Conservation (phyloP, 345 rosid species). For the Excoecaria cochinchinensis region DNA sequence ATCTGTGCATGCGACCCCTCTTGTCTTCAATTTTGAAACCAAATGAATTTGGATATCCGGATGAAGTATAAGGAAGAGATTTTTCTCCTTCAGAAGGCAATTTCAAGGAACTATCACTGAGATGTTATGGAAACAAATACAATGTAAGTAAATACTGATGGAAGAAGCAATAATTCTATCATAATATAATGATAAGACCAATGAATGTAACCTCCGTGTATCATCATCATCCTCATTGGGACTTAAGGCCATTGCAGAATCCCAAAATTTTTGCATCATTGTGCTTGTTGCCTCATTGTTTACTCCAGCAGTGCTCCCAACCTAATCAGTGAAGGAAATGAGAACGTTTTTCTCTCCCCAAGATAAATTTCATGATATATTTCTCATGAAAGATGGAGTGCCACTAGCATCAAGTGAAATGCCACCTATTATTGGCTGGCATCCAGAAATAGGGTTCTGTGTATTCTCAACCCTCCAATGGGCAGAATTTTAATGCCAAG, state of each 20-base stretch:
- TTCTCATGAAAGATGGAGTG: background rate
- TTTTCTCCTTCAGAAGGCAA: conserved; percentile 69
- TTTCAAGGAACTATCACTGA: conserved; percentile 87
- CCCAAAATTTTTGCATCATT: conserved; percentile 99
- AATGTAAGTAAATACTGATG: conserved; percentile 15
- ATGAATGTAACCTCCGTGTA: conserved; percentile 55
- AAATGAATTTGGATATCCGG: conserved; percentile 43
- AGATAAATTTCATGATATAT: background rate
- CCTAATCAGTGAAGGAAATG: conserved; percentile 41
- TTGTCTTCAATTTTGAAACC: conserved; percentile 85
- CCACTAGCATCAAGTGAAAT: background rate
- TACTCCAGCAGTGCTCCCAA: conserved; percentile 66
- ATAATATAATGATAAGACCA: conserved; percentile 8
- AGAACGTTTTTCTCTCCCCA: background rate
- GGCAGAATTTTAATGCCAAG: background rate
- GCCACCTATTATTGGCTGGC: background rate
- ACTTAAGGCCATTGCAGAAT: conserved; percentile 84
- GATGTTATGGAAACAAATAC: conserved; percentile 17
- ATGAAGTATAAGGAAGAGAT: conserved; percentile 49
- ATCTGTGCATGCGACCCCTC: conserved; percentile 86
- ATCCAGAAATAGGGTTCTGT: background rate
- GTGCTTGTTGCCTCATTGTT: conserved; percentile 71
- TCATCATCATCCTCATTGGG: conserved; percentile 86
- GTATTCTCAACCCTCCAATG: background rate
- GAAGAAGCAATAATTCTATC: conserved; percentile 15